Conservation (phyloP, 352 stramenopile genomes). For the Pythium plurisporium region DNA sequence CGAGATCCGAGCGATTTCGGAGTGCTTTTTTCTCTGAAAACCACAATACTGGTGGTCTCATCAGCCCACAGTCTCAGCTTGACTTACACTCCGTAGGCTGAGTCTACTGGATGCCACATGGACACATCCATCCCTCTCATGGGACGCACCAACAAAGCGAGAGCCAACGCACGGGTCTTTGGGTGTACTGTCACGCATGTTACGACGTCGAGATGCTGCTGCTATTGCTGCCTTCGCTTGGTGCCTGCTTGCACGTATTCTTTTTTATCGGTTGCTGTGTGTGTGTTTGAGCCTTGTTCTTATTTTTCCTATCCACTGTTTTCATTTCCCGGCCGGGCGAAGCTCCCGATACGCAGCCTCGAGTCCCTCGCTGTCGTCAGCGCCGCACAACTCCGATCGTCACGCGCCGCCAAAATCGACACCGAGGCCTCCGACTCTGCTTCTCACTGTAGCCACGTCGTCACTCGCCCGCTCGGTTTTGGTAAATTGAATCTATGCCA, state of each 20-base stretch:
- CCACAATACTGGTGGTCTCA: not conserved
- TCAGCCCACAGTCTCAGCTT: not conserved
- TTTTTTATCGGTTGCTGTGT: not conserved
- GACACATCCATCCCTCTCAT: not conserved
- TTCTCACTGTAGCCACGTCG: too few relatives aligned
- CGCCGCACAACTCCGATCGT: constrained; percentile 11
- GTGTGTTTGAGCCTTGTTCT: too few relatives aligned
- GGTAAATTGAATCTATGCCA: not conserved
- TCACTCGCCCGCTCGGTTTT: too few relatives aligned
- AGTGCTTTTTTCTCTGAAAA: not conserved
- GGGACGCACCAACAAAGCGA: not conserved
- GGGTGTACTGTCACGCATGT: not conserved
- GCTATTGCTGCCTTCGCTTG: not conserved
- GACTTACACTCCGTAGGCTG: not conserved
- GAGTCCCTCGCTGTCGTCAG: not conserved
- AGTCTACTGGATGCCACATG: not conserved
- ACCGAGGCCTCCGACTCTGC: not conserved
- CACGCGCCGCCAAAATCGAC: not conserved
- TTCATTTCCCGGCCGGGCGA: not conserved
- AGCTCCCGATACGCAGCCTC: not conserved
- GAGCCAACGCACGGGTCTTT: not conserved
- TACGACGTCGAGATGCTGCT: constrained; percentile 3
- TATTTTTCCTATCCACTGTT: constrained; percentile 8
- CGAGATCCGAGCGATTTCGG: too few relatives aligned
- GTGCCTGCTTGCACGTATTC: too few relatives aligned